These are phyloP conservation scores for Alternaria alternata DNA, from an alignment of 2,329 filamentous ascomycete genomes.

Conservation along the genomic window DNA sequence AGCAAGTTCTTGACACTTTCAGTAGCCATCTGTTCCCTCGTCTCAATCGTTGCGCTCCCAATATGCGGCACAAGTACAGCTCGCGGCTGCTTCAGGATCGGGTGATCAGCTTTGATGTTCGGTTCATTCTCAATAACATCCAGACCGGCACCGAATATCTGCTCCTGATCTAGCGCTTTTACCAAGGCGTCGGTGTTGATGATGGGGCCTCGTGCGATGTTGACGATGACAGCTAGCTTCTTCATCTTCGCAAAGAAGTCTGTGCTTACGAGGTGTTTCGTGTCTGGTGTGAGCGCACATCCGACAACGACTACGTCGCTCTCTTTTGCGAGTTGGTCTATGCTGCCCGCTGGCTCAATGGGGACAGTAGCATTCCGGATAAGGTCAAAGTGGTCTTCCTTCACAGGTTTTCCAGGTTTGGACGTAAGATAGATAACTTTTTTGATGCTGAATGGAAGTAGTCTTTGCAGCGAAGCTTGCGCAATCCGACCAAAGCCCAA, in stretches of 20 bases:
- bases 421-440: conserved; percentile 38
- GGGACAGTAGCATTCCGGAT: conserved; percentile 26
- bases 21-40: conserved; percentile 65
- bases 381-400: conserved; percentile 37
- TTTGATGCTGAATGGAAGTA: conserved; percentile 40
- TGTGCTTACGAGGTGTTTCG: conserved; percentile 37
- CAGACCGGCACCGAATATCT: conserved; percentile 62
- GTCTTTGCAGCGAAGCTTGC: conserved; percentile 36
- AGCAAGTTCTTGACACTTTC: conserved; percentile 64
- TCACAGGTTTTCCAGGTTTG: conserved; percentile 31
- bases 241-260: conserved; percentile 59
- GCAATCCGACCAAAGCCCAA: conserved; percentile 42
- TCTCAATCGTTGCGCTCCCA: conserved; percentile 65
- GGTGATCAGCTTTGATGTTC: conserved; percentile 56
- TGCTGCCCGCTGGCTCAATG: conserved; percentile 28
- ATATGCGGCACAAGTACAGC: conserved; percentile 66
- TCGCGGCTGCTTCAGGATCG: conserved; percentile 57
- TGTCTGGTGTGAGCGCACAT: conserved; percentile 37
- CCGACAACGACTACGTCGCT: conserved; percentile 43
- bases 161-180: conserved; percentile 58
- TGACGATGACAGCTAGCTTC: conserved; percentile 62
- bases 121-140: conserved; percentile 66
- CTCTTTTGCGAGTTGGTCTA: conserved; percentile 37
- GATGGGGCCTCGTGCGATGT: conserved; percentile 64
- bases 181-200: conserved; percentile 64